Evolutionary conservation across 176 grass and related monocot genomes (phyloP), one percentile per base, ranked within the genome.

Genomic region (Eleusine indica): DNA sequence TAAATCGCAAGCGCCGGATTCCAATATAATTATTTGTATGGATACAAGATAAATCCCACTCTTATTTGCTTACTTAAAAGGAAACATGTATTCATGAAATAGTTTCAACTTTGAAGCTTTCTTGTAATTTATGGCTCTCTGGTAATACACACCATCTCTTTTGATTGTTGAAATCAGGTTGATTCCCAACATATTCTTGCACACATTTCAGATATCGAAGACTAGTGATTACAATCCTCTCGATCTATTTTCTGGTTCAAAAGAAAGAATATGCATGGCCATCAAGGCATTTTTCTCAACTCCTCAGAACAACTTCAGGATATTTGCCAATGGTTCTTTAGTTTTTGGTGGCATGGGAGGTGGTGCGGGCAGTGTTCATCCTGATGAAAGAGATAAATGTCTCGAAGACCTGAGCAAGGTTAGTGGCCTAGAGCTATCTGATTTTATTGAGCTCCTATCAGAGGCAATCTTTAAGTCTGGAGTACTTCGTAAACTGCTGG

Each of bases 181-280:
- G 75, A 64, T 81, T 54, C 44, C 30, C 32, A 77, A 80, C 58
- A 66, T n/a, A 58, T 52, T 66, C 66, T 82, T 82, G 52, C 80
- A 86, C 88, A 86, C 68, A 80, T 93, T 81, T 83, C 89, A 98
- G 93, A 92, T 95, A 87, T 78, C 28, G 7, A 80, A 83, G 73
- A 75, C 71, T 67, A 98, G 96, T 92, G 87, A 80, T 67, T 98
- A 95, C 38, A 68, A 98, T 21, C 96, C 96, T 58, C 91, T 95
- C 66, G 96, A 98, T 88, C 87, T 98, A 57, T 98, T 93, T 85
- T 93, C 96, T 71, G 80, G 78, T 62, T 98, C 87, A 77, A 98
- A 91, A 90, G 93, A 98, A 71, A 89, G 93, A 91, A 91, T 95
- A 85, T 1, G 77, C 53, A 88, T 61, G 10, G 89, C 89, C 37